These are phyloP conservation scores for Zopfia rhizophila DNA, from an alignment of 2,329 filamentous ascomycete genomes.

Conservation along the genomic window DNA sequence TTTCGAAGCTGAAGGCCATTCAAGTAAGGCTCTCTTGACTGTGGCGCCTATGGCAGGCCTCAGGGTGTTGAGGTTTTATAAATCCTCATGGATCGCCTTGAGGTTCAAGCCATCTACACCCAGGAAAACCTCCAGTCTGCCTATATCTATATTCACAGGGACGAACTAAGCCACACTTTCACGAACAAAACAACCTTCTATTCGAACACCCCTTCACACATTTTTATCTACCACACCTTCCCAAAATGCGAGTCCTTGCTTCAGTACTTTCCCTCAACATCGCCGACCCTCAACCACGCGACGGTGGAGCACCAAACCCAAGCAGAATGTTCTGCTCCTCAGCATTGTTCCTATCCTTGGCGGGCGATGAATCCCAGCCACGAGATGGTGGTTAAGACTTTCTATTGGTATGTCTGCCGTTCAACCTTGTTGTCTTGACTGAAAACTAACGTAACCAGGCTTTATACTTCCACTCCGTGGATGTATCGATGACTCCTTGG, in stretches of 20 bases:
- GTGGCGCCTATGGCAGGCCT: slow-evolving; percentile 41
- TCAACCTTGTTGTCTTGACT: background rate
- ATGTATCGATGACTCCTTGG: slow-evolving; percentile 10
- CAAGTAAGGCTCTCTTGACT: slow-evolving; percentile 28
- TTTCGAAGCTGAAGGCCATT: slow-evolving; percentile 28
- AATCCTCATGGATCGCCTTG: too few relatives aligned
- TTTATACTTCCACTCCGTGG: slow-evolving; percentile 6
- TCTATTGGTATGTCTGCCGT: slow-evolving; percentile 15
- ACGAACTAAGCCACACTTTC: slow-evolving; percentile 24
- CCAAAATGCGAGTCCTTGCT: slow-evolving; percentile 29
- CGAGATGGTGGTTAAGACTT: slow-evolving; percentile 44
- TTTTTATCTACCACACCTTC: too few relatives aligned
- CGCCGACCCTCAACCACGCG: slow-evolving; percentile 39
- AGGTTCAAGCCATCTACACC: slow-evolving; percentile 1
- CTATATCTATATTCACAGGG: slow-evolving; percentile 23
- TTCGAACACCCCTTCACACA: too few relatives aligned
- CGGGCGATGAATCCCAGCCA: slow-evolving; percentile 30
- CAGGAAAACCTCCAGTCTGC: slow-evolving; percentile 21
- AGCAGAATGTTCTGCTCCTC: slow-evolving; percentile 15
- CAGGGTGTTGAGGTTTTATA: slow-evolving; percentile 27
- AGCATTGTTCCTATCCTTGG: slow-evolving; percentile 5
- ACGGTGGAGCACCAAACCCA: slow-evolving; percentile 46
- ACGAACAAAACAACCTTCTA: slow-evolving; percentile 16
- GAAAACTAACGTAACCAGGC: slow-evolving; percentile 14
- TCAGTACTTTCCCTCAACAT: slow-evolving; percentile 22